phyloP scores from a whole-genome alignment of 495 filamentous ascomycete genomes.

The Penicillium egyptiacum region DNA sequence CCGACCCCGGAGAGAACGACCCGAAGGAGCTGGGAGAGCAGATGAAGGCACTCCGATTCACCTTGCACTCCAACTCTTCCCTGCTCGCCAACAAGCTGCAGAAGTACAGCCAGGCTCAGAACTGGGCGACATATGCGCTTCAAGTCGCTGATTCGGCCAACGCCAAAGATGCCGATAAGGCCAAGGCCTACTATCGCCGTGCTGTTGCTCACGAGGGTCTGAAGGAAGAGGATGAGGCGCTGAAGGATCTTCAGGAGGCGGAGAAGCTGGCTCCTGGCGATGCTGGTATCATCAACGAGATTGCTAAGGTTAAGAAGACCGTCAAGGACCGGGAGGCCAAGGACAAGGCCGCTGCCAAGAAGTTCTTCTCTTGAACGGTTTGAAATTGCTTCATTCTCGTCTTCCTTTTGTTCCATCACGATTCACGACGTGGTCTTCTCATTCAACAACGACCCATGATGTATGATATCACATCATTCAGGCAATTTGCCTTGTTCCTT shows the following conservation, averaged over 20 bases:
- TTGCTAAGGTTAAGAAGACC: constrained; percentile 71
- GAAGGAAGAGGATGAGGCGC: constrained; percentile 83
- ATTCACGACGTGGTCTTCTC: constrained; percentile 35
- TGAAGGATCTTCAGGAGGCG: constrained; percentile 76
- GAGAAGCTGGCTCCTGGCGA: constrained; percentile 73
- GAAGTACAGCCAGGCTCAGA: constrained; percentile 65
- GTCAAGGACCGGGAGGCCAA: constrained; percentile 71
- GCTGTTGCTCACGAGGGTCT: constrained; percentile 69
- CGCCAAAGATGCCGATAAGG: constrained; percentile 73
- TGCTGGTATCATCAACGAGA: constrained; percentile 70
- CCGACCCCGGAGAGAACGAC: constrained; percentile 64
- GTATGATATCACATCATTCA: constrained; percentile 26
- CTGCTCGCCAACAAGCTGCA: constrained; percentile 79
- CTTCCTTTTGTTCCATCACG: constrained; percentile 19
- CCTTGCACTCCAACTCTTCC: constrained; percentile 74
- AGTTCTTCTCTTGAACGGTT: constrained; percentile 67
- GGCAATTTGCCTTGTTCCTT: constrained; percentile 5
- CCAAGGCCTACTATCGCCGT: constrained; percentile 84
- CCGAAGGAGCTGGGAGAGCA: constrained; percentile 62
- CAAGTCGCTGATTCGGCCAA: constrained; percentile 55
- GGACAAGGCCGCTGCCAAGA: constrained; percentile 86
- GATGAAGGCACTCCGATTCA: constrained; percentile 72
- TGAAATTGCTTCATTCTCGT: constrained; percentile 3
- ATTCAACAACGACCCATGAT: constrained; percentile 21
- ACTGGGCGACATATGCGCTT: constrained; percentile 71